Base-by-base conservation (phyloP, 2,329 filamentous ascomycete species). In the Plenodomus biglobosus region DNA sequence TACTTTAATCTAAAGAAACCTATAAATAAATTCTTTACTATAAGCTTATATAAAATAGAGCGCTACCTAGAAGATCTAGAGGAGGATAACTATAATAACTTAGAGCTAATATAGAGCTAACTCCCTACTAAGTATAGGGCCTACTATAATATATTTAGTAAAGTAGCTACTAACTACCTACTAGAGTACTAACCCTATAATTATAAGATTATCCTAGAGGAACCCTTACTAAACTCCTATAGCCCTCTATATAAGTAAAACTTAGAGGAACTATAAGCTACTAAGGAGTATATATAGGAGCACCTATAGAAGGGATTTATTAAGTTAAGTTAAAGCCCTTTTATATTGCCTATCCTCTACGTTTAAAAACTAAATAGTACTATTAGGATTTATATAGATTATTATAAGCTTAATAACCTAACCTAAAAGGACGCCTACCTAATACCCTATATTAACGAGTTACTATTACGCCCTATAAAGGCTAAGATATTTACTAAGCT, bases 401-500 rank as follows among this genome's bases (percentile, higher is more conserved):
- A 52, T 35, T 44, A 47, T 20, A 21, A 38, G 17, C 36, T 57
- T n/a, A 57, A 57, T 34, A 10, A 30, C 18, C 52, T 50, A 41
- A 55, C 32, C 2, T 35, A 43, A 16, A 57, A 52, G 41, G 48
- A 57, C 18, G 19, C 27, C 8, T 48, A 45, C 20, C 27, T 30
- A n/a, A 34, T 55, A 17, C 45, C 32, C n/a, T n/a, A 38, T 40
- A 49, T 57, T 24, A 19, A 48, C n/a, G 22, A 57, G 20, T 41
- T 41, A 8, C 35, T 52, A 16, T 19, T 40, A 38, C 30, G 42
- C 27, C 17, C 48, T 16, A 24, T 13, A 17, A 46, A 41, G 32
- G 36, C 36, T 16, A 52, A 52, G 20, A 46, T 44, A 6, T 55
- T 46, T 46, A 54, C 35, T 17, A 59, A 50, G 20, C 32, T 56